Evolutionary conservation across 2,329 filamentous ascomycete species (phyloP).

Genomic region (Alternaria gansuensis): DNA sequence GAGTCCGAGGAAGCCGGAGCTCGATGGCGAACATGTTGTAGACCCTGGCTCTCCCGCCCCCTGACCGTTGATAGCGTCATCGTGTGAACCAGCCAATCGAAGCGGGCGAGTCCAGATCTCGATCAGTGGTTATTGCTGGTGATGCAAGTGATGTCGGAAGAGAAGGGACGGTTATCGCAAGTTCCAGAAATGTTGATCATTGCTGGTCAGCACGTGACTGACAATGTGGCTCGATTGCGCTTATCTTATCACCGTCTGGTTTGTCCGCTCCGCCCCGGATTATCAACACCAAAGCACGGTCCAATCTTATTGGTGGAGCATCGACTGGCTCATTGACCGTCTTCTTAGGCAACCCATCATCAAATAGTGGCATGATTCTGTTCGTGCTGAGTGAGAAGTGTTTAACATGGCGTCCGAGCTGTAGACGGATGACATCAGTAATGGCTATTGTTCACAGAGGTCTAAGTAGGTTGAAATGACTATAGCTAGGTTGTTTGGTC

Average conservation of each 20-base stretch:
- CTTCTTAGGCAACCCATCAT: not conserved
- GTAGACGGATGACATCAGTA: conserved; percentile 5
- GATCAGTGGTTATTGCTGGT: not conserved
- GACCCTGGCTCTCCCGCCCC: conserved; percentile 4
- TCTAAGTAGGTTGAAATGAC: conserved; percentile 4
- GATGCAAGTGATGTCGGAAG: conserved; percentile 4
- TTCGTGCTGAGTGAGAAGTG: not conserved
- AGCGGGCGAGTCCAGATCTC: conserved; percentile 1
- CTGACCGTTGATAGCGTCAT: conserved; percentile 10
- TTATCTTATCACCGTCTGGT: conserved; percentile 7
- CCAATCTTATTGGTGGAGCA: not conserved
- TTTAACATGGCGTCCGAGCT: not conserved
- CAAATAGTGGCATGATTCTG: not conserved
- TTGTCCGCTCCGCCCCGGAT: conserved; percentile 3
- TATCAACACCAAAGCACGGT: conserved; percentile 5
- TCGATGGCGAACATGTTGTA: conserved; percentile 8
- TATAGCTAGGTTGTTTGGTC: conserved; percentile 3
- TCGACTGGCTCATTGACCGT: not conserved
- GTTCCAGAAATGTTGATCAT: not conserved
- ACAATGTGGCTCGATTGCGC: conserved; percentile 3
- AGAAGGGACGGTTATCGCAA: conserved; percentile 3
- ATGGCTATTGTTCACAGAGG: not conserved
- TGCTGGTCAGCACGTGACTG: not conserved
- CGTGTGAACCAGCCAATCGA: conserved; percentile 7
- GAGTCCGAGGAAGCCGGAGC: conserved; percentile 13